Percentiles rank a stretch among this genome's conserved stretches.
These are phyloP conservation scores for Phytophthora pistaciae DNA, from an alignment of 352 stramenopile species.

Conservation along the genomic window DNA sequence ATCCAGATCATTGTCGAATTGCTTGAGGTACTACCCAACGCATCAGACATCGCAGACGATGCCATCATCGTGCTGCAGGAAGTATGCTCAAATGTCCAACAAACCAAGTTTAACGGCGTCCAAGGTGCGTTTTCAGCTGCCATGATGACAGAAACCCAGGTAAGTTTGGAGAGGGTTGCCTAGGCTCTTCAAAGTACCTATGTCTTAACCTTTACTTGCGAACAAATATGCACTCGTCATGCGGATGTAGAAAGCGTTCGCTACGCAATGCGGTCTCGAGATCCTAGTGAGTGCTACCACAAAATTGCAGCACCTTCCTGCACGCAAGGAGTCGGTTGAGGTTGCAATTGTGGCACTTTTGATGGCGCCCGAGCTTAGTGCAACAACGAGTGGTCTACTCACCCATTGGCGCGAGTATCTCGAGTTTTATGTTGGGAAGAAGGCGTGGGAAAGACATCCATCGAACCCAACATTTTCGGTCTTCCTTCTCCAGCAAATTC, in stretches of 20 bases:
- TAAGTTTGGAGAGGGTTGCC: neutral
- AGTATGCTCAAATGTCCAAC: constrained; percentile 15
- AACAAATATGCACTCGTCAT: neutral
- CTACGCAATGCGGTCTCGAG: constrained; percentile 4
- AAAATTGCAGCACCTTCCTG: constrained; percentile 4
- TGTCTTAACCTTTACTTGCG: neutral
- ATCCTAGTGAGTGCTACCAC: constrained; percentile 6
- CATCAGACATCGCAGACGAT: constrained; percentile 13
- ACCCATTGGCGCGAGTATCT: constrained; percentile 24
- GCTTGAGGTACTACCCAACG: neutral
- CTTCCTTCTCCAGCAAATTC: constrained; percentile 30
- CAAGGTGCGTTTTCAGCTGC: neutral
- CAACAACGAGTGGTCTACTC: constrained; percentile 19
- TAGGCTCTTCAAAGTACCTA: neutral
- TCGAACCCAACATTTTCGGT: constrained; percentile 1
- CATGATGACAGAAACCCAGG: constrained; percentile 29
- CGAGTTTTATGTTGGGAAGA: constrained; percentile 25
- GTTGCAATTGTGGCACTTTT: constrained; percentile 20
- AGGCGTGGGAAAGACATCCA: constrained; percentile 5
- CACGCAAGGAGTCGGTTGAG: constrained; percentile 16
- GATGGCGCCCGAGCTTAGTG: constrained; percentile 19
- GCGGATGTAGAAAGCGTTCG: constrained; percentile 15
- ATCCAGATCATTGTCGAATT: constrained; percentile 18
- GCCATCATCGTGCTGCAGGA: constrained; percentile 4
- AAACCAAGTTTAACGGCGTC: neutral